These are phyloP conservation scores for Cicer chorassanicum DNA, from an alignment of 306 rosid genomes.

Conservation along the genomic window DNA sequence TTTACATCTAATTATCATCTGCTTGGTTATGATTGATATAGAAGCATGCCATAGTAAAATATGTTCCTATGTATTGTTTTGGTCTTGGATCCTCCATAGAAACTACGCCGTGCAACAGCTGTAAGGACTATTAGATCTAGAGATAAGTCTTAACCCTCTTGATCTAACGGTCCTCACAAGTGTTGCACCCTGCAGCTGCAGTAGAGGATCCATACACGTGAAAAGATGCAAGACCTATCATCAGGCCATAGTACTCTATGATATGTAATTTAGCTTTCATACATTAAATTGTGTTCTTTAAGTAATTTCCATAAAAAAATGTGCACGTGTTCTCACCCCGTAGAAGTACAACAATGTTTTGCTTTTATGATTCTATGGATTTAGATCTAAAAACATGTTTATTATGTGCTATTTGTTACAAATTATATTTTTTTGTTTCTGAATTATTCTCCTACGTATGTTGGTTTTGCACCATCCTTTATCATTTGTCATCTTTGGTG, in stretches of 20 bases:
- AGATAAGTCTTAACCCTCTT: no score
- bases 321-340: constrained; percentile 1
- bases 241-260: no score
- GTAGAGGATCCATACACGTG: no score
- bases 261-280: neutral
- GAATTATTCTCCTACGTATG: constrained; percentile 39
- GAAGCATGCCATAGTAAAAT: constrained; percentile 24
- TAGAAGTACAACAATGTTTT: neutral
- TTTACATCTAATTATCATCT: no score
- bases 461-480: constrained; percentile 38
- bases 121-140: no score
- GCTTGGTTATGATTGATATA: neutral
- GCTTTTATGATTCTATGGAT: constrained; percentile 6
- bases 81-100: no score
- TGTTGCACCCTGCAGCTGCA: no score
- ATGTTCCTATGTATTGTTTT: no score
- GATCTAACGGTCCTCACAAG: no score
- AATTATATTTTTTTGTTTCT: constrained; percentile 21
- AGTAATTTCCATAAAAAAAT: constrained; percentile 5
- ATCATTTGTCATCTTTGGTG: constrained; percentile 37
- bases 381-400: neutral
- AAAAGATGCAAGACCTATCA: no score
- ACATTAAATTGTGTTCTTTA: neutral
- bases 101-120: no score
- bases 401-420: constrained; percentile 16